Percentiles rank a stretch among this genome's conserved stretches.
These are phyloP conservation scores for Sesbania bispinosa DNA, from an alignment of 306 rosid species.

Conservation along the genomic window DNA sequence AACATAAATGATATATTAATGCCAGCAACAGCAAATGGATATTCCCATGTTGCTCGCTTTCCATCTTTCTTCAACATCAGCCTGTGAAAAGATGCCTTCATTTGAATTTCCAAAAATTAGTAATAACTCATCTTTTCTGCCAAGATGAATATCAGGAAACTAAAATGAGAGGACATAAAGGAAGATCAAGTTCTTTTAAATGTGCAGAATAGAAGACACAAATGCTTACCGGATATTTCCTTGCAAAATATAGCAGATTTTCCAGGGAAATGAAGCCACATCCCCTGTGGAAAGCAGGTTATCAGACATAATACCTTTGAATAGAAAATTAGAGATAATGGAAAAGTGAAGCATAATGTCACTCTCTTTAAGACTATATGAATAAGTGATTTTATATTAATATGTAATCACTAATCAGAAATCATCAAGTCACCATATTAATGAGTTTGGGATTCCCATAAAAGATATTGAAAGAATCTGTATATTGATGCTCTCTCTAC, in stretches of 20 bases:
- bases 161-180: slow-evolving; percentile 12
- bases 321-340: slow-evolving; percentile 17
- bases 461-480: neutral
- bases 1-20: slow-evolving; percentile 84
- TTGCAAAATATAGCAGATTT: slow-evolving; percentile 77
- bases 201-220: slow-evolving; percentile 8
- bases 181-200: slow-evolving; percentile 1
- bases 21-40: slow-evolving; percentile 98
- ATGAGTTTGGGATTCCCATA: neutral
- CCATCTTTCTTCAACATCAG: slow-evolving; percentile 81
- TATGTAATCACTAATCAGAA: neutral
- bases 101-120: slow-evolving; percentile 69
- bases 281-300: slow-evolving; percentile 69
- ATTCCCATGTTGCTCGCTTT: slow-evolving; percentile 85
- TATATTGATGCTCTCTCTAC: neutral
- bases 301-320: slow-evolving; percentile 40
- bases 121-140: slow-evolving; percentile 39
- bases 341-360: slow-evolving; percentile 16
- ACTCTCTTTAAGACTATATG: neutral
- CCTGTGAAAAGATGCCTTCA: slow-evolving; percentile 95
- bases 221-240: slow-evolving; percentile 76
- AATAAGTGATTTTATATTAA: neutral
- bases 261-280: slow-evolving; percentile 89
- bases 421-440: neutral
- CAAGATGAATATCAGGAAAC: slow-evolving; percentile 22